Conservation (phyloP, 495 filamentous ascomycete genomes). For the Amniculicola lignicola region DNA sequence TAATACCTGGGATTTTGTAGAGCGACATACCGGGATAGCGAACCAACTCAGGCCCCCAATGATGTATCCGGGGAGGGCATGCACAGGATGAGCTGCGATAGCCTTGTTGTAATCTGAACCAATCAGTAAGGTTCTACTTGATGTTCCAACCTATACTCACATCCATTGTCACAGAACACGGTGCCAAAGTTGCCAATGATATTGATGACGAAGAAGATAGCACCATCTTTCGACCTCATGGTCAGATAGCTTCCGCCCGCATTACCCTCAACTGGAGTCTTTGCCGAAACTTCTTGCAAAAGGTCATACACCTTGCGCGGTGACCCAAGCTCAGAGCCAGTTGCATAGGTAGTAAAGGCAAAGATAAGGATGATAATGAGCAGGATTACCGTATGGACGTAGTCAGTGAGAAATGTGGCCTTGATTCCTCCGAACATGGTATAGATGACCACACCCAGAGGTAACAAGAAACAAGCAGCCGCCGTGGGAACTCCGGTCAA, state of each 20-base stretch:
- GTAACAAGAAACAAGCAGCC: slow-evolving; percentile 37
- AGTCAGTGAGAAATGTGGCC: slow-evolving; percentile 43
- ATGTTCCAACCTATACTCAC: too few species aligned
- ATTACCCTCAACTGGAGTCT: slow-evolving; percentile 27
- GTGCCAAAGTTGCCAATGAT: slow-evolving; percentile 32
- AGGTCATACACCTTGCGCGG: slow-evolving; percentile 30
- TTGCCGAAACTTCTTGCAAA: slow-evolving; percentile 20
- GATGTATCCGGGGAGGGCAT: slow-evolving; percentile 47
- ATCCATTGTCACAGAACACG: slow-evolving; percentile 42
- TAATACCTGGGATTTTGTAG: too few species aligned
- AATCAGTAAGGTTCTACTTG: too few species aligned
- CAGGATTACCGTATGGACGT: slow-evolving; percentile 26
- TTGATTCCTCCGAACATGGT: slow-evolving; percentile 51
- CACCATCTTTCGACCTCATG: slow-evolving; percentile 30
- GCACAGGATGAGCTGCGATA: slow-evolving; percentile 43
- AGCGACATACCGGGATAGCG: too few species aligned
- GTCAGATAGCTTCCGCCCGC: slow-evolving; percentile 32
- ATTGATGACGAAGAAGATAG: slow-evolving; percentile 32
- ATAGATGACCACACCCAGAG: slow-evolving; percentile 39
- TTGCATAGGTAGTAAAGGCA: slow-evolving; percentile 36
- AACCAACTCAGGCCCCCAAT: slow-evolving; percentile 49
- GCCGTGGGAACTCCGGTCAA: slow-evolving; percentile 38
- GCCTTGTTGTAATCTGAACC: slow-evolving; percentile 51
- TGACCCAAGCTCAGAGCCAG: slow-evolving; percentile 30
- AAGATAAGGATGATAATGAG: slow-evolving; percentile 47